A percentile compares a stretch with the other conserved stretches of the same genome.
These are phyloP conservation scores for Sabuloglossum arenarium DNA, from an alignment of 495 filamentous ascomycete genomes.

Conservation along the genomic window DNA sequence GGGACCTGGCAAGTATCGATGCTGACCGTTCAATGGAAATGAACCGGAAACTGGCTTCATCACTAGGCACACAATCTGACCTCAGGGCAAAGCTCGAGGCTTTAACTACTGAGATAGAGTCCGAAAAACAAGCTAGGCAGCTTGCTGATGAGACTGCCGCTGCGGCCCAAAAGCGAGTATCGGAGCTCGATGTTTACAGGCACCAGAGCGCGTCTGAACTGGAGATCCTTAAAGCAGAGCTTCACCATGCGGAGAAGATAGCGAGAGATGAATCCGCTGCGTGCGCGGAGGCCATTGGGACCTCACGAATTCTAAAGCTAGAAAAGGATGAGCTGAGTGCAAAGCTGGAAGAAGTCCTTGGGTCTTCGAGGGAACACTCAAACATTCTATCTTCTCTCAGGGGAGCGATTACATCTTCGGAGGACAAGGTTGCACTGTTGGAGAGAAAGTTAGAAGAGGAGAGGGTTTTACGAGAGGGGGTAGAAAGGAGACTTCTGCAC, in stretches of 20 bases:
- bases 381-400: conserved; percentile 52
- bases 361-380: conserved; percentile 47
- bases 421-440: conserved; percentile 48
- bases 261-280: conserved; percentile 59
- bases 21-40: conserved; percentile 55
- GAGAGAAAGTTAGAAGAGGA: conserved; percentile 78
- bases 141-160: conserved; percentile 75
- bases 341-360: conserved; percentile 45
- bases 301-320: conserved; percentile 48
- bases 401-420: conserved; percentile 58
- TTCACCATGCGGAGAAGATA: conserved; percentile 54
- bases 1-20: conserved; percentile 33
- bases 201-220: conserved; percentile 63
- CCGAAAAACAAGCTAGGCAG: conserved; percentile 59
- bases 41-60: conserved; percentile 57
- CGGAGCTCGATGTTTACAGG: conserved; percentile 61
- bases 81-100: conserved; percentile 47
- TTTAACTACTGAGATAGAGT: conserved; percentile 45
- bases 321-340: conserved; percentile 64
- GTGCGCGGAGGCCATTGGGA: conserved; percentile 51
- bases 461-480: conserved; percentile 43
- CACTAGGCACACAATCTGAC: conserved; percentile 57
- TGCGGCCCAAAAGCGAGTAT: conserved; percentile 60
- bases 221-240: conserved; percentile 62
- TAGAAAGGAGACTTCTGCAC: conserved; percentile 63